A percentile compares a stretch with the other conserved stretches of the same genome.
Evolutionary conservation across 768 basidiomycete genomes (phyloP).

Genomic region (Goffeauzyma gilvescens): DNA sequence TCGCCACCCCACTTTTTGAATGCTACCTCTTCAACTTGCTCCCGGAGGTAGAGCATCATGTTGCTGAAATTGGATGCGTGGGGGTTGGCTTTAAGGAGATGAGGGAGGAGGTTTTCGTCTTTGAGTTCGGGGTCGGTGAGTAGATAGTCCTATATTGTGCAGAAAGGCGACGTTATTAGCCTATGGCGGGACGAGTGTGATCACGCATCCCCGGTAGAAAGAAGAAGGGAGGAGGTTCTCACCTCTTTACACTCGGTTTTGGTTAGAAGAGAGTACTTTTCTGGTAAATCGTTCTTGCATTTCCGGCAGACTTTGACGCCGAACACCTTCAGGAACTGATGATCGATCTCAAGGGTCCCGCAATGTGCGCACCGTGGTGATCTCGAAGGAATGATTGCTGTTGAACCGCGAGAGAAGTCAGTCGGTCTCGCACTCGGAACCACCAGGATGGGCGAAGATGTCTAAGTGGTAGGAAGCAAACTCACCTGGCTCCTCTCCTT

Average conservation of each 20-base stretch:
- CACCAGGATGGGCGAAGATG: no score
- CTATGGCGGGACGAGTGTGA: neutral
- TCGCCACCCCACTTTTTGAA: conserved; percentile 96
- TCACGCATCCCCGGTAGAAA: neutral
- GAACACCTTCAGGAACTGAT: conserved; percentile 61
- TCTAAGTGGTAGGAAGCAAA: neutral
- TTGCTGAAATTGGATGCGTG: conserved; percentile 89
- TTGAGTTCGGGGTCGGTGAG: conserved; percentile 83
- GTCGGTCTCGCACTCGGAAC: no score
- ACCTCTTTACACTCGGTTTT: conserved; percentile 98
- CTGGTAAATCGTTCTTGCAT: conserved; percentile 75
- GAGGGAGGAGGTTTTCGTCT: conserved; percentile 78
- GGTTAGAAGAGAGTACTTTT: conserved; percentile 82
- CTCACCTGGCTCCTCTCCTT: conserved; percentile 31
- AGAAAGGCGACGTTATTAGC: neutral
- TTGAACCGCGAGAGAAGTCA: no score
- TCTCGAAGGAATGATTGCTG: conserved; percentile 63
- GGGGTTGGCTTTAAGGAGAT: conserved; percentile 81
- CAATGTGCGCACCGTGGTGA: conserved; percentile 70
- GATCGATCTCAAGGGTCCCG: conserved; percentile 70
- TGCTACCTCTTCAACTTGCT: conserved; percentile 61
- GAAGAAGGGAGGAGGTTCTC: conserved; percentile 13
- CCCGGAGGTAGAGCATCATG: conserved; percentile 95
- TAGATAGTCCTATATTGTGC: conserved; percentile 49
- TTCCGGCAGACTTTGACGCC: conserved; percentile 66